Percentiles rank a stretch among this genome's conserved stretches.
Evolutionary conservation across 306 rosid genomes (phyloP).

Genomic region (Trifolium subterraneum): DNA sequence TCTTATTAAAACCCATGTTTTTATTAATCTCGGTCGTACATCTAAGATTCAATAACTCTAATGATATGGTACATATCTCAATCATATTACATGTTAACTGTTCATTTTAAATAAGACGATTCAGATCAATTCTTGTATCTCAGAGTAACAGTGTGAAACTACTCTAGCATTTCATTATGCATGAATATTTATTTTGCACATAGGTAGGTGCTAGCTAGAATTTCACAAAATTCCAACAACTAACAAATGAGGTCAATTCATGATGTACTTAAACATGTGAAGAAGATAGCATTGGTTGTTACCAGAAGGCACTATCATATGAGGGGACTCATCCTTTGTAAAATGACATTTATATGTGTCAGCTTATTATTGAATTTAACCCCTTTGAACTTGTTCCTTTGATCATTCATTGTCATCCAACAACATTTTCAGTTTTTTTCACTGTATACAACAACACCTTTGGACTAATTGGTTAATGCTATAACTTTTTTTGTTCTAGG

Average conservation of each 20-base stretch:
- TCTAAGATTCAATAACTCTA: too few species aligned
- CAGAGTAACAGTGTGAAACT: too few species aligned
- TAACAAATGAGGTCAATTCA: conserved; percentile 18
- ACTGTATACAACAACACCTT: background rate
- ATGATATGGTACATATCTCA: too few species aligned
- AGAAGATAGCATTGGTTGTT: background rate
- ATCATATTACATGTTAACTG: too few species aligned
- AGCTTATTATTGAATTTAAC: background rate
- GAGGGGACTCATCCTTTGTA: conserved; percentile 4
- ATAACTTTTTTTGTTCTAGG: background rate
- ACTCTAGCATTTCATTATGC: too few species aligned
- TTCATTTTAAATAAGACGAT: too few species aligned
- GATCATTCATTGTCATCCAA: conserved; percentile 33
- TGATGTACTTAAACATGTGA: conserved; percentile 8
- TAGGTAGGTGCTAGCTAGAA: background rate
- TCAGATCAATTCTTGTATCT: too few species aligned
- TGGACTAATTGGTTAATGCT: conserved; percentile 2
- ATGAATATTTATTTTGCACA: background rate
- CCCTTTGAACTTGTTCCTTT: conserved; percentile 9
- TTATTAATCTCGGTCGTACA: too few species aligned
- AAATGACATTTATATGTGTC: background rate
- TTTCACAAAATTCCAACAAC: background rate
- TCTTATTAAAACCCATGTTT: too few species aligned
- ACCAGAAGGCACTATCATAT: background rate
- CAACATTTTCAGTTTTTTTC: conserved; percentile 27